These are phyloP conservation scores for Inga oerstediana DNA, from an alignment of 306 rosid genomes.

Conservation along the genomic window DNA sequence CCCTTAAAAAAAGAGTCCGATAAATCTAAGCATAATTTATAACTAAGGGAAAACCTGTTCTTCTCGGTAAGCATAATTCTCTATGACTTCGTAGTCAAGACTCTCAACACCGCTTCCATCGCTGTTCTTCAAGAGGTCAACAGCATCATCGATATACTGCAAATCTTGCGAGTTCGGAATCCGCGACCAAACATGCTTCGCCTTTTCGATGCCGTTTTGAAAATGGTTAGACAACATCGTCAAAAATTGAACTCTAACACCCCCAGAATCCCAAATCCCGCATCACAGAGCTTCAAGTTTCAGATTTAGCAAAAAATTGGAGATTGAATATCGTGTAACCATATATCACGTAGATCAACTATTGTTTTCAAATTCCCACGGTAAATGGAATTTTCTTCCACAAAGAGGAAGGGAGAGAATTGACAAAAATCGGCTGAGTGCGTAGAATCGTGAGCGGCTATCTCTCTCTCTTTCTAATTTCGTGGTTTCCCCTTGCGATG, in stretches of 20 bases:
- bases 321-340: slow-evolving; percentile 17
- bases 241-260: slow-evolving; percentile 10
- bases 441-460: slow-evolving; percentile 1
- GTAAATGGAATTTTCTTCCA: background rate
- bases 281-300: background rate
- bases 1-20: background rate
- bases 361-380: background rate
- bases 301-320: slow-evolving; percentile 7
- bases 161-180: slow-evolving; percentile 62
- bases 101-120: slow-evolving; percentile 82
- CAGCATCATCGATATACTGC: slow-evolving; percentile 37
- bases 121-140: slow-evolving; percentile 52
- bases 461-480: background rate
- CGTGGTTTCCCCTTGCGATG: background rate
- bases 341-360: background rate
- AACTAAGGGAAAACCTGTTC: slow-evolving; percentile 65
- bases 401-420: slow-evolving; percentile 4
- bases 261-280: slow-evolving; percentile 22
- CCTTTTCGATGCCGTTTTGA: slow-evolving; percentile 82
- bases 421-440: slow-evolving; percentile 2
- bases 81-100: slow-evolving; percentile 94
- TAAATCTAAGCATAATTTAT: slow-evolving; percentile 8
- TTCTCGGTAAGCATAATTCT: slow-evolving; percentile 88
- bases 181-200: slow-evolving; percentile 82
- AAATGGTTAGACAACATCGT: slow-evolving; percentile 83